phyloP scores from a whole-genome alignment of 441 rosid species.

The Pelargonium fulgidum region DNA sequence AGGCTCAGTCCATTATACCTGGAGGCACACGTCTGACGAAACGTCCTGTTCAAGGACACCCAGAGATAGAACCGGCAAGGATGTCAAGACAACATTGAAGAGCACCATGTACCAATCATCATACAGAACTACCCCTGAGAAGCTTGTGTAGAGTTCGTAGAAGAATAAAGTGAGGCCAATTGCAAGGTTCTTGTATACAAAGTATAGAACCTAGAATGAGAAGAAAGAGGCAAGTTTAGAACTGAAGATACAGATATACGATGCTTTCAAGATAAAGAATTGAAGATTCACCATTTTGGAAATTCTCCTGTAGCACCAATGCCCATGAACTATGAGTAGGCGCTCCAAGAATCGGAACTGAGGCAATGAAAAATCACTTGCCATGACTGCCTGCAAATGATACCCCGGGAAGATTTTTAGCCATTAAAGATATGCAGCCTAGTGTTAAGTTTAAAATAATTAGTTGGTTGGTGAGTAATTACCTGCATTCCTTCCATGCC shows the following conservation, averaged over 20 bases:
- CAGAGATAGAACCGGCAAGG: slow-evolving; percentile 62
- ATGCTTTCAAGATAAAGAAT: too few relatives aligned
- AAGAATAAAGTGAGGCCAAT: slow-evolving; percentile 72
- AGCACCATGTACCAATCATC: slow-evolving; percentile 60
- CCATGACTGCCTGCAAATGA: slow-evolving; percentile 68
- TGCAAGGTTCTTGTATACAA: slow-evolving; percentile 73
- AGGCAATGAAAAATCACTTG: slow-evolving; percentile 85
- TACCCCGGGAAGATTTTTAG: too few relatives aligned
- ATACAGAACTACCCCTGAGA: slow-evolving; percentile 55
- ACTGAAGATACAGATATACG: background rate
- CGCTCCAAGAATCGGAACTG: slow-evolving; percentile 81
- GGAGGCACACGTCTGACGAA: slow-evolving; percentile 57
- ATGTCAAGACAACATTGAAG: slow-evolving; percentile 64
- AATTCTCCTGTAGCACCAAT: slow-evolving; percentile 95
- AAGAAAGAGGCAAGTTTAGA: slow-evolving; percentile 12
- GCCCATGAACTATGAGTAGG: slow-evolving; percentile 84
- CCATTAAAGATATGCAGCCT: too few relatives aligned
- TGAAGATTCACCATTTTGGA: slow-evolving; percentile 62
- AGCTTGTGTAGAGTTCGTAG: slow-evolving; percentile 54
- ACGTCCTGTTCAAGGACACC: slow-evolving; percentile 78
- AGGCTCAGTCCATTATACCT: slow-evolving; percentile 27
- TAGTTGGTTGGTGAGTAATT: too few relatives aligned
- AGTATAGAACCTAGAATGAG: slow-evolving; percentile 42
- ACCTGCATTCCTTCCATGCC: slow-evolving; percentile 83
- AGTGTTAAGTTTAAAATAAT: too few relatives aligned